These are phyloP conservation scores for Curvularia spicifera DNA, from an alignment of 2,329 filamentous ascomycete genomes.

Conservation along the genomic window DNA sequence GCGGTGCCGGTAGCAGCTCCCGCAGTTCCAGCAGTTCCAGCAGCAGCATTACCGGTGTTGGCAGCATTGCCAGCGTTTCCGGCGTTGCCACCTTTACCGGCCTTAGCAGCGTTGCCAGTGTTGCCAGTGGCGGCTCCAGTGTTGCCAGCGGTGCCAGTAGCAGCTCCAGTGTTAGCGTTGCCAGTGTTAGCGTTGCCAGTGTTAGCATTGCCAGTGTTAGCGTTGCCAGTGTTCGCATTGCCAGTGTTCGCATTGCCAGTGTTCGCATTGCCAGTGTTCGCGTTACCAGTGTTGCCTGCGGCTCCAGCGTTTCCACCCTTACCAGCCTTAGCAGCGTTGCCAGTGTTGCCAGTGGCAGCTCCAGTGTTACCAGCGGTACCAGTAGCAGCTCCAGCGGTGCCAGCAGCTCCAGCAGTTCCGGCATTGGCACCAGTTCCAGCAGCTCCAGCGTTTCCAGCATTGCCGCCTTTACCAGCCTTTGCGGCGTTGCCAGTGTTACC, in stretches of 20 bases:
- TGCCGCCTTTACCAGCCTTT: neutral
- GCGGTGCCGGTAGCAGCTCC: conserved; percentile 2
- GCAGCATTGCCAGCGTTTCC: conserved; percentile 4
- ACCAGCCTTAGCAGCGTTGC: neutral
- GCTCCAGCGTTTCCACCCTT: neutral
- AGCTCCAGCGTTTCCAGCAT: neutral
- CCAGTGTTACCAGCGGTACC: neutral
- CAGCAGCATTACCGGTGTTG: neutral
- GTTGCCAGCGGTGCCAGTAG: conserved; percentile 1
- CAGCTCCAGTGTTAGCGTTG: neutral
- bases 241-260: neutral
- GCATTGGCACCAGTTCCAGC: neutral
- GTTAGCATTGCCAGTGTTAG: conserved; percentile 5
- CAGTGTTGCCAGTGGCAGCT: neutral
- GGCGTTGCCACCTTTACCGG: neutral
- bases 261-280: neutral
- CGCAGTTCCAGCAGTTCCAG: conserved; percentile 1
- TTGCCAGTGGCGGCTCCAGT: neutral
- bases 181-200: neutral
- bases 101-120: neutral
- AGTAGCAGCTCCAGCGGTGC: neutral
- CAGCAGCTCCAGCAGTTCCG: neutral
- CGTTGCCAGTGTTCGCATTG: neutral
- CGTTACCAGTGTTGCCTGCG: neutral
- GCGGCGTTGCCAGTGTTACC: neutral